Conservation (phyloP, 305 asterid species). For the Fraxinus dipetala region DNA sequence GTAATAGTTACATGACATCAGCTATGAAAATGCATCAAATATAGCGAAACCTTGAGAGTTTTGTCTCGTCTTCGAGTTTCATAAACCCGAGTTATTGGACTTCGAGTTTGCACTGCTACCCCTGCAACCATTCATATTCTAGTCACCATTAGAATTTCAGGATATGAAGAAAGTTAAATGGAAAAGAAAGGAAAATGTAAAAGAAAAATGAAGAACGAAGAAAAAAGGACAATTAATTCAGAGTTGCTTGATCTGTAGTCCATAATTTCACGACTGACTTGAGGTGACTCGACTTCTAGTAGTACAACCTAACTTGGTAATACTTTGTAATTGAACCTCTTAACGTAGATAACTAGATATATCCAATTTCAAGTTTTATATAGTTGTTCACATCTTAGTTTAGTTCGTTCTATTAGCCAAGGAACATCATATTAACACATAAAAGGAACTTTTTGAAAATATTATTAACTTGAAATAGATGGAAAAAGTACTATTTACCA, state of each 20-base stretch:
- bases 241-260: not conserved
- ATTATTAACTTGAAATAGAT: not conserved
- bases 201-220: not conserved
- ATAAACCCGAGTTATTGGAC: not conserved
- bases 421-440: no score
- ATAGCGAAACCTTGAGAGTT: not conserved
- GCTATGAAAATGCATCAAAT: not conserved
- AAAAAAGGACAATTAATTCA: not conserved
- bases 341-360: not conserved
- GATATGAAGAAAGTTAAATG: not conserved
- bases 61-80: not conserved
- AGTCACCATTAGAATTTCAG: not conserved
- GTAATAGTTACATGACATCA: not conserved
- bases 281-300: not conserved
- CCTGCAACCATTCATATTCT: not conserved
- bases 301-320: constrained; percentile 3
- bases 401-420: not conserved
- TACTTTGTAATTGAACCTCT: constrained; percentile 7
- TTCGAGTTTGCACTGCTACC: not conserved
- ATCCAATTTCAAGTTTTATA: no score
- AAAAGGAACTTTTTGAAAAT: not conserved
- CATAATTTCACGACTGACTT: not conserved
- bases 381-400: not conserved
- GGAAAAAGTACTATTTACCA: not conserved
- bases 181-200: not conserved